phyloP scores from a whole-genome alignment of 2,329 filamentous ascomycete species.

The Dendrostoma leiphaemia region DNA sequence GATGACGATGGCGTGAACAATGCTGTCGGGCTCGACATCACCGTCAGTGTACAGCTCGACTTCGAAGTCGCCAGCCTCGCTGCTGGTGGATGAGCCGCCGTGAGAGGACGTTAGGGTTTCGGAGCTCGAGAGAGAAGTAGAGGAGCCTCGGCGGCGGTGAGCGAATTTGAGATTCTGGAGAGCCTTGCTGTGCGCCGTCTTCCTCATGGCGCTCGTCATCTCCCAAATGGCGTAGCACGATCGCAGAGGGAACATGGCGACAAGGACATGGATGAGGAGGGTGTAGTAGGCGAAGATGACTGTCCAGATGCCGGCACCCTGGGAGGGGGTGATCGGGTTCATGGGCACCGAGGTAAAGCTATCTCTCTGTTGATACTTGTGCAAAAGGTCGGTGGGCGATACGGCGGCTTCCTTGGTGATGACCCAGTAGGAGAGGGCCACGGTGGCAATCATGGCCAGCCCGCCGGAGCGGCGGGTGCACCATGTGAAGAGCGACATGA shows the following conservation, averaged over 20 bases:
- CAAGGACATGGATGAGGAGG: conserved; percentile 62
- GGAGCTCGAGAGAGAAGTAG: conserved; percentile 54
- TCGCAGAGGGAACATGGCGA: conserved; percentile 61
- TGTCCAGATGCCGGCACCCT: conserved; percentile 49
- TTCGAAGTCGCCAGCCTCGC: conserved; percentile 52
- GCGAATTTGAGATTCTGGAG: conserved; percentile 46
- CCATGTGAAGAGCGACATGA: conserved; percentile 56
- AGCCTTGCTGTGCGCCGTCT: conserved; percentile 42
- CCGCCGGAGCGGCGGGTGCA: conserved; percentile 53
- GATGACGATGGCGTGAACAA: conserved; percentile 67
- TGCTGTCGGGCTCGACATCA: conserved; percentile 39
- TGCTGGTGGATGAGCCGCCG: conserved; percentile 45
- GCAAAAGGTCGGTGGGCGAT: conserved; percentile 40
- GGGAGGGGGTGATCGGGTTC: conserved; percentile 28
- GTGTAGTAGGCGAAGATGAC: conserved; percentile 63
- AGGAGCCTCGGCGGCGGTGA: conserved; percentile 49
- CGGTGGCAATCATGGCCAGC: conserved; percentile 49
- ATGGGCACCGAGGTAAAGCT: conserved; percentile 33
- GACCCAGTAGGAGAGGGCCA: conserved; percentile 53
- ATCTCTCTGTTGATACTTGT: conserved; percentile 37
- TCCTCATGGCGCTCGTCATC: conserved; percentile 50
- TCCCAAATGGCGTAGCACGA: conserved; percentile 61
- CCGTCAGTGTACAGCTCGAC: conserved; percentile 44
- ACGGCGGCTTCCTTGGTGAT: conserved; percentile 48
- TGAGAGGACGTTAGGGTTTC: conserved; percentile 51